Evolutionary conservation across 1,139 yeast genomes (phyloP).

Genomic region (Protomyces gravidus): DNA sequence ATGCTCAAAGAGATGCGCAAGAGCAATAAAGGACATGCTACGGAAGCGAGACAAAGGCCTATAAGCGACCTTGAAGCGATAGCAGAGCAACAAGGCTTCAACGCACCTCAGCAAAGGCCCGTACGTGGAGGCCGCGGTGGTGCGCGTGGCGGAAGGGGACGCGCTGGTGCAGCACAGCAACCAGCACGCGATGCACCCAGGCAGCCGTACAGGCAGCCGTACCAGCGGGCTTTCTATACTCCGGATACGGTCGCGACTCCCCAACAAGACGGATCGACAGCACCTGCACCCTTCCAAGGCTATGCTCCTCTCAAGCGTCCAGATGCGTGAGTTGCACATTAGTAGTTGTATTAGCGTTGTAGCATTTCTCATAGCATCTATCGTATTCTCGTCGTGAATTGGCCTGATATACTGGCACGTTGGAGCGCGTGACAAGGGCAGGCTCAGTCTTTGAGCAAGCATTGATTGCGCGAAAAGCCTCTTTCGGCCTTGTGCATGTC

Average conservation of each 20-base stretch:
- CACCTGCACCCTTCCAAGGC: neutral
- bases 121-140: neutral
- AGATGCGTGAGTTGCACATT: neutral
- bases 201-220: neutral
- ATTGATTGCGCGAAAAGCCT: too few species aligned
- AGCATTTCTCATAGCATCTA: too few species aligned
- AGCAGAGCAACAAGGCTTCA: constrained; percentile 17
- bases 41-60: constrained; percentile 3
- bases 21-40: constrained; percentile 1
- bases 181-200: neutral
- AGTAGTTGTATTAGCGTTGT: too few species aligned
- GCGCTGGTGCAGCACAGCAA: neutral
- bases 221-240: neutral
- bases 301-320: neutral
- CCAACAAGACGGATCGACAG: neutral
- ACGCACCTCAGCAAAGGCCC: neutral
- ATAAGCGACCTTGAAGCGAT: constrained; percentile 20
- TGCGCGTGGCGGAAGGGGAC: neutral
- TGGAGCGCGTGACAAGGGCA: too few species aligned
- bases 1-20: constrained; percentile 28
- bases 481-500: too few species aligned
- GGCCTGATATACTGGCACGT: too few species aligned
- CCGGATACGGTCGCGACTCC: neutral
- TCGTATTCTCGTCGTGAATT: too few species aligned
- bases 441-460: too few species aligned